These are phyloP conservation scores for Furcasterigmium furcatum DNA, from an alignment of 2,329 filamentous ascomycete genomes.

Conservation along the genomic window DNA sequence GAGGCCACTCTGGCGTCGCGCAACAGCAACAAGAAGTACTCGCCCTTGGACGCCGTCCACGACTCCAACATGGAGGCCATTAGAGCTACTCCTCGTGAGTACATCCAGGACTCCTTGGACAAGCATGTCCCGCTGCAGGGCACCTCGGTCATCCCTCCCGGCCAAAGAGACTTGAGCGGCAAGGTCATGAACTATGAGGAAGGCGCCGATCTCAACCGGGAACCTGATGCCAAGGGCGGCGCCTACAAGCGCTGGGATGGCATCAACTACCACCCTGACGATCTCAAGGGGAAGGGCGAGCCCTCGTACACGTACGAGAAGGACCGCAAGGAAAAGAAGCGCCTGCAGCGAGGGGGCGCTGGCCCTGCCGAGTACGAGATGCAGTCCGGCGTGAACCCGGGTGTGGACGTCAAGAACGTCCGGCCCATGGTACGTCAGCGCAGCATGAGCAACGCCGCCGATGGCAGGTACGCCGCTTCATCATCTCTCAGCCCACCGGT, in stretches of 20 bases:
- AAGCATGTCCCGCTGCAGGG: constrained; percentile 80
- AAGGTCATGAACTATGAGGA: constrained; percentile 76
- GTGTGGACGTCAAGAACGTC: constrained; percentile 16
- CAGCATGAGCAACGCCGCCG: constrained; percentile 37
- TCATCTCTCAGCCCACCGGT: constrained; percentile 9
- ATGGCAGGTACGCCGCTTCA: constrained; percentile 16
- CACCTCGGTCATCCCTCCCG: constrained; percentile 72
- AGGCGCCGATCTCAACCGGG: constrained; percentile 81
- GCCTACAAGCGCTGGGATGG: constrained; percentile 75
- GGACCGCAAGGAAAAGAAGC: constrained; percentile 58
- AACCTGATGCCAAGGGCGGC: constrained; percentile 64
- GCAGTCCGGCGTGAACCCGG: constrained; percentile 27
- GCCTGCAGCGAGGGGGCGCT: constrained; percentile 22
- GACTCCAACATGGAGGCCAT: constrained; percentile 74
- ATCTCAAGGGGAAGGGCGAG: constrained; percentile 81
- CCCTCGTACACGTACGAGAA: constrained; percentile 70
- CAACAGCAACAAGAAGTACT: constrained; percentile 60
- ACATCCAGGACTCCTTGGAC: constrained; percentile 68
- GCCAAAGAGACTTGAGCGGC: constrained; percentile 65
- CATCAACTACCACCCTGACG: constrained; percentile 67
- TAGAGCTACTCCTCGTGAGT: constrained; percentile 75
- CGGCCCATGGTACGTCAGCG: constrained; percentile 31
- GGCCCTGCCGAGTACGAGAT: constrained; percentile 44
- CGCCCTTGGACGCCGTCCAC: constrained; percentile 74
- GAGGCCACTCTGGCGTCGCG: constrained; percentile 76